Base-by-base conservation (phyloP, 768 basidiomycete genomes). In the Pleurotus tuoliensis region DNA sequence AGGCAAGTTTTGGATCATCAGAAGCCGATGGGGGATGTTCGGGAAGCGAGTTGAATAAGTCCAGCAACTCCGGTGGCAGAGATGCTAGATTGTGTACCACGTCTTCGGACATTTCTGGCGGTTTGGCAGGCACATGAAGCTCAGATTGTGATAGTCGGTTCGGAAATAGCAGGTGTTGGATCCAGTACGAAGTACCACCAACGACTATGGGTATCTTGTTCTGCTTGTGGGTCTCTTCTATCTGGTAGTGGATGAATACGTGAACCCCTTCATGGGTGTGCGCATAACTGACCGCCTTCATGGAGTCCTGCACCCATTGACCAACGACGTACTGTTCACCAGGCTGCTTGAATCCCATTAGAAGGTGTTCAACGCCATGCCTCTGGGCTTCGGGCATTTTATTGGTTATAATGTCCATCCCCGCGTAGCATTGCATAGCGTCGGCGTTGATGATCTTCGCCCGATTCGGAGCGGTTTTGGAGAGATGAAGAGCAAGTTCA, bases 141-240 rank as follows among this genome's bases (percentile, higher is more conserved):
- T 47, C 64, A 20, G 60, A 62, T 47, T 72, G 71, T 5, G 67
- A 62, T 37, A 94, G 75, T 20, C 89, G 82, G 64, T 87, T 84
- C 0, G 94, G 91, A 65, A 98, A 98, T 11, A 98, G 75, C 39
- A 97, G 83, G 67, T 99, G 92, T 64, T 99, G 96, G 22, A 96
- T 90, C 88, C 95, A 99, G 67, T 99, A 99, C 3, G 92, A 85
- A 2, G 97, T 98, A 4, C 97, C 97, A 2, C 97, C 97, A 46
- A 96, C 94, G 5, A 96, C 76, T 56, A 99, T 90, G 0, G 97
- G 96, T 5, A 98, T 69, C 57, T 87, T 73, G 3, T 79, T 69
- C 57, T 79, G 74, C 39, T 62, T 59, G 63, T 92, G 84, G 7
- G 88, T 86, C 56, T 90, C 85, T 49, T 86, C 79, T 44, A 95